phyloP scores from a whole-genome alignment of 1,284 basidiomycete species.

The Marasmius oreades region DNA sequence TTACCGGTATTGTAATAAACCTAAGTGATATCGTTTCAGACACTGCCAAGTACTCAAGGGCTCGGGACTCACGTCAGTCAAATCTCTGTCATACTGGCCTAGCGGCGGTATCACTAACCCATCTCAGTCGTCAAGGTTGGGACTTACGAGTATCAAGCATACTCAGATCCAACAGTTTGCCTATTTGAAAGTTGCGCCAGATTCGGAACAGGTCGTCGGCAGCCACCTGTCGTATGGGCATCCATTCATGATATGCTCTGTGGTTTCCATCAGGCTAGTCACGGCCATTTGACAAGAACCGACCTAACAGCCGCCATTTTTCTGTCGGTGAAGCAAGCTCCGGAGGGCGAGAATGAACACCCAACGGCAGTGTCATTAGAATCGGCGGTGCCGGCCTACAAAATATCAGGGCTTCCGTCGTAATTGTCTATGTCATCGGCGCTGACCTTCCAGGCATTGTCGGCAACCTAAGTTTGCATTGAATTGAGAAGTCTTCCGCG shows the following conservation, averaged over 20 bases:
- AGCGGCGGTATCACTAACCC: background rate
- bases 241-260: conserved; percentile 65
- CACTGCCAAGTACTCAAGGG: background rate
- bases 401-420: too few species aligned
- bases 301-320: conserved; percentile 54
- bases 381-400: conserved; percentile 48
- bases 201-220: conserved; percentile 60
- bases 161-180: conserved; percentile 54
- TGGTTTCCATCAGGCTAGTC: conserved; percentile 11
- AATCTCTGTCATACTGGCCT: conserved; percentile 61
- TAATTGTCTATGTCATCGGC: background rate
- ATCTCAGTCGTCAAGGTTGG: background rate
- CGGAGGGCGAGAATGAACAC: conserved; percentile 52
- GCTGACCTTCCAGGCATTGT: conserved; percentile 55
- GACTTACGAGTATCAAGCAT: conserved; percentile 59
- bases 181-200: conserved; percentile 67
- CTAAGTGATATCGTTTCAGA: conserved; percentile 20
- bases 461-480: conserved; percentile 40
- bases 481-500: background rate
- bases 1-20: conserved; percentile 55
- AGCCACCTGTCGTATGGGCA: conserved; percentile 65
- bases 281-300: background rate
- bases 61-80: conserved; percentile 48
- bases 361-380: conserved; percentile 57
- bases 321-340: conserved; percentile 59